Percentiles rank a stretch among this genome's conserved stretches.
Evolutionary conservation across 2,329 filamentous ascomycete species (phyloP).

Genomic region (Pestalotiopsis sp.): DNA sequence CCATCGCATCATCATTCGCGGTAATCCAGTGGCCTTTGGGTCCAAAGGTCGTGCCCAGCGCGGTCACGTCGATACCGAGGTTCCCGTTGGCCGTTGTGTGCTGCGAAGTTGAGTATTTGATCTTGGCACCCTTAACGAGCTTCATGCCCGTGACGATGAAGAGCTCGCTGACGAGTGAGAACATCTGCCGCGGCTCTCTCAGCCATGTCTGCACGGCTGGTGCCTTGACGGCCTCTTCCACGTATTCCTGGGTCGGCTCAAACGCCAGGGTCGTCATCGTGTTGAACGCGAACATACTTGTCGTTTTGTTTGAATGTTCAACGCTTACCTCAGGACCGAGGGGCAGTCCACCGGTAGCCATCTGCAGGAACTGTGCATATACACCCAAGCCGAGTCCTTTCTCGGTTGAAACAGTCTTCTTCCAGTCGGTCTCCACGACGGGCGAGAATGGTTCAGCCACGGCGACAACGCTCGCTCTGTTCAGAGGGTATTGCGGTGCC

Average conservation of each 20-base stretch:
- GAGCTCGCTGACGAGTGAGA: conserved; percentile 21
- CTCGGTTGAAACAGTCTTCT: conserved; percentile 27
- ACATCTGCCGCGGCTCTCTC: conserved; percentile 24
- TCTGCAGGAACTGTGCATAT: conserved; percentile 29
- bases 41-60: conserved; percentile 23
- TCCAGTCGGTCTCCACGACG: conserved; percentile 27
- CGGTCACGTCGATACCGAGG: conserved; percentile 13
- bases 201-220: conserved; percentile 26
- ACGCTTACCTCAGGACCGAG: conserved; percentile 22
- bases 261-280: conserved; percentile 26
- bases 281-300: conserved; percentile 26
- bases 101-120: conserved; percentile 25
- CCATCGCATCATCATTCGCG: conserved; percentile 23
- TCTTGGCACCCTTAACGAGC: conserved; percentile 27
- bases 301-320: conserved; percentile 20
- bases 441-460: conserved; percentile 13
- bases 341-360: conserved; percentile 19
- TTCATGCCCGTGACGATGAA: conserved; percentile 28
- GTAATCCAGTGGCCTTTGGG: conserved; percentile 25
- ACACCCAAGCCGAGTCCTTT: conserved; percentile 24
- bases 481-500: conserved; percentile 27
- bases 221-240: conserved; percentile 26
- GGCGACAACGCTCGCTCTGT: conserved; percentile 20
- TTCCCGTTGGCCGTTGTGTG: conserved; percentile 21
- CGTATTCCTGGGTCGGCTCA: conserved; percentile 26